Evolutionary conservation across 352 stramenopile species (phyloP).

Genomic region (Globisporangium alternatum): DNA sequence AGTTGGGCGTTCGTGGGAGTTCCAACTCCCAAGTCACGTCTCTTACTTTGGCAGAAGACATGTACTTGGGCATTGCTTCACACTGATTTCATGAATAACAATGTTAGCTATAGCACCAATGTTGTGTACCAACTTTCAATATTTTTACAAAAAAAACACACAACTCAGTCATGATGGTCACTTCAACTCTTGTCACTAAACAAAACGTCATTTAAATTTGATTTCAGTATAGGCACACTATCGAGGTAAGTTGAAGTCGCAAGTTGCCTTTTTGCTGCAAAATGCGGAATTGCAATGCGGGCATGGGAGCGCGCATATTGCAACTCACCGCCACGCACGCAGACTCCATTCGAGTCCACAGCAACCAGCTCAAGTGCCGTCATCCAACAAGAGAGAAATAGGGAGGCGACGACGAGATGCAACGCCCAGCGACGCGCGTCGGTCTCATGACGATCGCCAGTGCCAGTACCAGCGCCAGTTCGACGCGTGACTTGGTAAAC

Average conservation of each 20-base stretch:
- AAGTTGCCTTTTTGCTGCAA: constrained; percentile 4
- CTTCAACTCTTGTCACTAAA: constrained; percentile 4
- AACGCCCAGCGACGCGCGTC: neutral
- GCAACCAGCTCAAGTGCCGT: neutral
- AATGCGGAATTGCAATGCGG: constrained; percentile 1
- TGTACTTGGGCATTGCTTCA: no score
- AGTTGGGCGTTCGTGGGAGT: no score
- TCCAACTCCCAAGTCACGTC: no score
- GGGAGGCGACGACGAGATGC: neutral
- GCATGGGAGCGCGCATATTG: neutral
- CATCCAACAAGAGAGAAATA: neutral
- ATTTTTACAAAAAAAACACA: no score
- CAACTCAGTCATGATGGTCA: neutral
- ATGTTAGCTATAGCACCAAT: no score
- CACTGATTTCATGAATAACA: no score
- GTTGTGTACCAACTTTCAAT: no score
- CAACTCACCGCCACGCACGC: neutral
- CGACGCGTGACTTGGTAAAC: neutral
- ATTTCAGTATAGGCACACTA: constrained; percentile 4
- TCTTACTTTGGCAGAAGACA: no score
- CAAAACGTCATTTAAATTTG: neutral
- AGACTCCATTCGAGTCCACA: neutral
- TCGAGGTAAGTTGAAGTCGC: constrained; percentile 17
- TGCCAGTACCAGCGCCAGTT: neutral
- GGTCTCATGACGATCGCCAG: neutral